Evolutionary conservation across 2,329 filamentous ascomycete genomes (phyloP).

Genomic region (Xylaria sp.): DNA sequence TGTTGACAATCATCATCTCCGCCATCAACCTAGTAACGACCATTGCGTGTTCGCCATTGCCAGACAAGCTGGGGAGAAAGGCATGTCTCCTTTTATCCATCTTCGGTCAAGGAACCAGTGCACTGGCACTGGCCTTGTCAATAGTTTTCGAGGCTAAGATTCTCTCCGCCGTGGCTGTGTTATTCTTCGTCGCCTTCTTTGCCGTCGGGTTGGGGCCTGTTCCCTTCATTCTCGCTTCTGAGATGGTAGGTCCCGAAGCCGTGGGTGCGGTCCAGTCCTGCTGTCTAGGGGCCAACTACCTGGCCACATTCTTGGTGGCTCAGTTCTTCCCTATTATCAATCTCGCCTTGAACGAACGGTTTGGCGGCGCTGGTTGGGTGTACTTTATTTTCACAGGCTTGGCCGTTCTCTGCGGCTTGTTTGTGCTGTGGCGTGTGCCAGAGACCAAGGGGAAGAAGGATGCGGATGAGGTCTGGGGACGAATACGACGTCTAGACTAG

Average conservation of each 20-base stretch:
- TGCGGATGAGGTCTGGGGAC: constrained; percentile 89
- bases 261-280: constrained; percentile 91
- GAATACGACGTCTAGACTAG: constrained; percentile 60
- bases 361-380: constrained; percentile 77
- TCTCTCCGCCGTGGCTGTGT: constrained; percentile 79
- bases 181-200: constrained; percentile 88
- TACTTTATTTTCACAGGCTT: constrained; percentile 90
- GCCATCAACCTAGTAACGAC: constrained; percentile 86
- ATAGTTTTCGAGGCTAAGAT: constrained; percentile 76
- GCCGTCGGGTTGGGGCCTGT: constrained; percentile 91
- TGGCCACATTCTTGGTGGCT: constrained; percentile 88
- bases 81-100: constrained; percentile 82
- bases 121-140: constrained; percentile 77
- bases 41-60: constrained; percentile 78
- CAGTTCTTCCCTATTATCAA: constrained; percentile 95
- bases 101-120: constrained; percentile 79
- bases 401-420: constrained; percentile 70
- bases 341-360: constrained; percentile 65
- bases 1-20: constrained; percentile 88
- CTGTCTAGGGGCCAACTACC: constrained; percentile 84
- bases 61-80: constrained; percentile 88
- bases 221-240: constrained; percentile 90
- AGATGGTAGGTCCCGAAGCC: constrained; percentile 87
- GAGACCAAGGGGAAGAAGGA: constrained; percentile 87
- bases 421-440: constrained; percentile 77